Conservation (phyloP, 2,329 filamentous ascomycete genomes). For the Scedosporium aurantiacum region DNA sequence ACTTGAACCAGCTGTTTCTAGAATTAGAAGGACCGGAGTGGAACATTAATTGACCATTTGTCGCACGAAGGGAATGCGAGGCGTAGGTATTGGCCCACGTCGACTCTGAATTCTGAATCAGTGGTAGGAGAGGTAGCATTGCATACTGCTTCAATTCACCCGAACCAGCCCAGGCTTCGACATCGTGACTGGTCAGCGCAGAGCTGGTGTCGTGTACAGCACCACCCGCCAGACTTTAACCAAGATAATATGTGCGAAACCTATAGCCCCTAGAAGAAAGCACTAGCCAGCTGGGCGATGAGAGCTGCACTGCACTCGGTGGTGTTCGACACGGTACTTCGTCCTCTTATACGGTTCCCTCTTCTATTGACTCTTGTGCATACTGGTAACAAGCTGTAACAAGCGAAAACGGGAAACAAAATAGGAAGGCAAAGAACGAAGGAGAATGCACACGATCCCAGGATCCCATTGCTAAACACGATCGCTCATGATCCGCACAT, state of each 20-base stretch:
- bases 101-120: neutral
- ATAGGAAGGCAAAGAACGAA: neutral
- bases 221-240: neutral
- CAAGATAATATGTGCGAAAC: neutral
- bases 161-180: neutral
- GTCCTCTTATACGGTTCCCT: neutral
- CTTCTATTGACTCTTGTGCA: neutral
- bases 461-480: constrained; percentile 20
- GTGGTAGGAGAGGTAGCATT: neutral
- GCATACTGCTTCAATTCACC: constrained; percentile 1
- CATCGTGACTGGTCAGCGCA: neutral
- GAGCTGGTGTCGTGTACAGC: neutral
- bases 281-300: neutral
- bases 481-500: constrained; percentile 20
- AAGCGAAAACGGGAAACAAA: neutral
- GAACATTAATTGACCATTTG: neutral
- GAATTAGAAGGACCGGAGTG: neutral
- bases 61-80: neutral
- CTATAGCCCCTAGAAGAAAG: neutral
- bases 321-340: neutral
- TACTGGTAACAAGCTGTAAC: neutral
- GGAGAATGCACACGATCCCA: constrained; percentile 17
- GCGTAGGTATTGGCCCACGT: neutral
- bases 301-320: neutral
- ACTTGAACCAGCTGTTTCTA: neutral